Conservation (phyloP, 2,329 filamentous ascomycete species). For the Xylariaceae sp. region DNA sequence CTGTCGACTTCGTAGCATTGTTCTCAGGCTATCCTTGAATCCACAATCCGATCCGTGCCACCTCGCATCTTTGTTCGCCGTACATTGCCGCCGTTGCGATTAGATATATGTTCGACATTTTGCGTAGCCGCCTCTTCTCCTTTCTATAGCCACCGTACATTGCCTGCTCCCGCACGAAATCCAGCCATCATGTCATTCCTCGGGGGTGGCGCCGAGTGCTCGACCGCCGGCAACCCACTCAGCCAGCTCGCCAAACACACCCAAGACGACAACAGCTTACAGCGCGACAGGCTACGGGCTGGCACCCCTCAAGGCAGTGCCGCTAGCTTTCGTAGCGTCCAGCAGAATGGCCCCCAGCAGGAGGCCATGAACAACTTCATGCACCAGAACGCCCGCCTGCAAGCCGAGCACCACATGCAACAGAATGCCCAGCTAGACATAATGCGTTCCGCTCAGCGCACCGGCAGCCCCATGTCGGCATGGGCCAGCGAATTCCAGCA, state of each 20-base stretch:
- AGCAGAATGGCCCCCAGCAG: conserved; percentile 67
- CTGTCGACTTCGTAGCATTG: too few species aligned
- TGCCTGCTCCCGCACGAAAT: conserved; percentile 8
- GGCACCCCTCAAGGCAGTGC: conserved; percentile 66
- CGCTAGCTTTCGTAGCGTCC: conserved; percentile 72
- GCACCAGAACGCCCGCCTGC: conserved; percentile 64
- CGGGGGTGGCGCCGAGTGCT: conserved; percentile 84
- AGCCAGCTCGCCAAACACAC: conserved; percentile 97
- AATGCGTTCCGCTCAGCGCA: conserved; percentile 44
- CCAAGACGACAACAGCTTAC: conserved; percentile 90
- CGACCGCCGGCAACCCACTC: conserved; percentile 89
- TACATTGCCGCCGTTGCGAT: too few species aligned
- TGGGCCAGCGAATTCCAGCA: conserved; percentile 51
- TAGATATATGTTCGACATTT: too few species aligned
- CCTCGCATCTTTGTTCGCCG: too few species aligned
- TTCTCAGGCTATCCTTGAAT: too few species aligned
- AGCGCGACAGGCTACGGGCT: conserved; percentile 82
- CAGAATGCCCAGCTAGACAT: conserved; percentile 51
- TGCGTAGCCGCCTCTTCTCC: not conserved
- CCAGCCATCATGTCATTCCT: conserved; percentile 78
- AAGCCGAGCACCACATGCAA: not conserved
- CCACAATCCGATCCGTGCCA: too few species aligned
- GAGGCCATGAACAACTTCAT: conserved; percentile 85
- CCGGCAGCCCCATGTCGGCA: conserved; percentile 50
- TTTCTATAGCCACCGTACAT: conserved; percentile 1